Conservation (phyloP, 1,284 basidiomycete genomes). For the Ceratobasidium sp. region DNA sequence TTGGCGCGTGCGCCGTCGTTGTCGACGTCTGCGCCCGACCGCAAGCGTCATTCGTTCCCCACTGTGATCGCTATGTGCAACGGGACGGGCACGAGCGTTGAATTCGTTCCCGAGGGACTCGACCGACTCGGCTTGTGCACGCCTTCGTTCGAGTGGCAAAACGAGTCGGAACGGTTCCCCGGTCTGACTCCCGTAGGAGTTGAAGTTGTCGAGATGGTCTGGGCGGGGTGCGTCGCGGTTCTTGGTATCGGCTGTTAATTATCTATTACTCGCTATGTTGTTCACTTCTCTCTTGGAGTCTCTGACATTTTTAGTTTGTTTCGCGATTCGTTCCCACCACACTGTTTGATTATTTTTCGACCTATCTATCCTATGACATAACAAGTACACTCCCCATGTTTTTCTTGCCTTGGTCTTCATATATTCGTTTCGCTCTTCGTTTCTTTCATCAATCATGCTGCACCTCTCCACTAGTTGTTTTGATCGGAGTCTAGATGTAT, state of each 20-base stretch:
- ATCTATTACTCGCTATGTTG: slow-evolving; percentile 1
- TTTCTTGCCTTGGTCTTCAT: slow-evolving; percentile 11
- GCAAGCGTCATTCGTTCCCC: slow-evolving; percentile 46
- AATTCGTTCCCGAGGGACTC: slow-evolving; percentile 78
- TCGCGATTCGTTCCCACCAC: slow-evolving; percentile 23
- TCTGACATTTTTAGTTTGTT: not conserved
- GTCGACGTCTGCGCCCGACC: slow-evolving; percentile 53
- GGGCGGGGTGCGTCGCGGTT: slow-evolving; percentile 81
- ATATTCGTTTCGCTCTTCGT: slow-evolving; percentile 7
- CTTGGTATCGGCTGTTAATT: slow-evolving; percentile 48
- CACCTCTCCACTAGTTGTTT: slow-evolving; percentile 7
- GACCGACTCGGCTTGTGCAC: slow-evolving; percentile 73
- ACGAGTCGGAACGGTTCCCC: slow-evolving; percentile 55
- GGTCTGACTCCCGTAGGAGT: slow-evolving; percentile 76
- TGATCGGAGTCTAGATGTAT: slow-evolving; percentile 36
- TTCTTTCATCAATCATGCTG: not conserved
- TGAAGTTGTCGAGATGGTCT: slow-evolving; percentile 84
- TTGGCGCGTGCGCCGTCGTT: slow-evolving; percentile 65
- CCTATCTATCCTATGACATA: slow-evolving; percentile 8
- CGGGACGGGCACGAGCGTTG: slow-evolving; percentile 72
- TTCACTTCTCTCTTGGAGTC: slow-evolving; percentile 5
- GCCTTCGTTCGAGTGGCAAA: slow-evolving; percentile 44
- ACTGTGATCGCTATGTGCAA: slow-evolving; percentile 72
- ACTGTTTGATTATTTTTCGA: not conserved
- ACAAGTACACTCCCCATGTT: slow-evolving; percentile 5